phyloP scores from a whole-genome alignment of 2,329 filamentous ascomycete genomes.

The Cladosporium sp. region DNA sequence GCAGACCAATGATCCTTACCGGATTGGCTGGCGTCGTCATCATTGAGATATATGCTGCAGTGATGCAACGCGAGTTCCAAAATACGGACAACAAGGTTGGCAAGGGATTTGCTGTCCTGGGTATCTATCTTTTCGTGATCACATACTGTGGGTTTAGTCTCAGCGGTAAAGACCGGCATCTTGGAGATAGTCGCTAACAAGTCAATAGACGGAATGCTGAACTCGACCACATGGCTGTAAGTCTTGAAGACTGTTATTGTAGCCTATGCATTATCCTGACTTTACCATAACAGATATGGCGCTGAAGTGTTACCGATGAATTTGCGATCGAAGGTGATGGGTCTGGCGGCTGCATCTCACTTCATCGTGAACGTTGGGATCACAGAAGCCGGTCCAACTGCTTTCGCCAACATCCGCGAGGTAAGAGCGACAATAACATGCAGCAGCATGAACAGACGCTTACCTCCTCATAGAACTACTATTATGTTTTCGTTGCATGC shows the following conservation, averaged over 20 bases:
- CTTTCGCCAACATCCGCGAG: conserved; percentile 55
- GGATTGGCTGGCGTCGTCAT: conserved; percentile 56
- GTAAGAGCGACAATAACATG: background rate
- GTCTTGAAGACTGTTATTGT: background rate
- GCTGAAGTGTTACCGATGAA: conserved; percentile 58
- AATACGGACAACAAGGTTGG: conserved; percentile 57
- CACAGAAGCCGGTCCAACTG: conserved; percentile 50
- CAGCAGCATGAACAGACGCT: background rate
- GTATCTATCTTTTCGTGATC: conserved; percentile 61
- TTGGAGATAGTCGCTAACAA: conserved; percentile 16
- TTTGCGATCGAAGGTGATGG: conserved; percentile 58
- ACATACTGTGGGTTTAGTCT: conserved; percentile 51
- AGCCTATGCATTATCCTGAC: conserved; percentile 31
- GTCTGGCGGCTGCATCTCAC: conserved; percentile 55
- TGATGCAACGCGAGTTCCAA: conserved; percentile 61
- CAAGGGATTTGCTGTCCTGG: conserved; percentile 62
- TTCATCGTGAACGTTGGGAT: conserved; percentile 54
- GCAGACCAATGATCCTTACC: conserved; percentile 60
- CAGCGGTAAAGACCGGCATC: background rate
- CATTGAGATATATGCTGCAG: conserved; percentile 61
- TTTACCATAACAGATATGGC: conserved; percentile 43
- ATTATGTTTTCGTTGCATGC: conserved; percentile 61
- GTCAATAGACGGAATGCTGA: conserved; percentile 29
- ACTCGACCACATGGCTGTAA: conserved; percentile 32
- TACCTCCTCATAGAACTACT: conserved; percentile 55